A percentile compares a stretch with the other conserved stretches of the same genome.
These are phyloP conservation scores for Synchytrium microbalum DNA, from an alignment of 371 early-diverging fungal genomes.

Conservation along the genomic window DNA sequence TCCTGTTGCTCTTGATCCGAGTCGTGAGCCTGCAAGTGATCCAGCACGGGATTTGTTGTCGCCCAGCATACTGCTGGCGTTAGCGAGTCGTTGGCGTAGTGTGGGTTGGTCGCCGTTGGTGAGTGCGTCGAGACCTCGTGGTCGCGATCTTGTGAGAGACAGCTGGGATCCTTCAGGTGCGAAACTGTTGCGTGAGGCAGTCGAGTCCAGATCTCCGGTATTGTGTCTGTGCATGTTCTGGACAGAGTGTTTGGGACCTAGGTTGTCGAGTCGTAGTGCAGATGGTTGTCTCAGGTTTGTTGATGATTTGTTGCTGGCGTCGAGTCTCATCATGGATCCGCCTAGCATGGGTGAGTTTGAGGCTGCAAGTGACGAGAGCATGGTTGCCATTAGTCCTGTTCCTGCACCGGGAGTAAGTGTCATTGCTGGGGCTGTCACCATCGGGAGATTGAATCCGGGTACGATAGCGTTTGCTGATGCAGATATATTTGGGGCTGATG, in stretches of 20 bases:
- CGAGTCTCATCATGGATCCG: background rate
- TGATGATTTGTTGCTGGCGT: background rate
- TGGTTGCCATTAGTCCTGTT: background rate
- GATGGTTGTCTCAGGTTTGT: too few species aligned
- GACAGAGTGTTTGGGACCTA: background rate
- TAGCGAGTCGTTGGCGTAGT: background rate
- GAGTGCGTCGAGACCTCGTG: background rate
- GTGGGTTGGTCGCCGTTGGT: background rate
- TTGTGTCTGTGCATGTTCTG: background rate
- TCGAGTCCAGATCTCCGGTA: too few species aligned
- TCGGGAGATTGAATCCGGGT: slow-evolving; percentile 2
- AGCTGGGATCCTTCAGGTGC: background rate
- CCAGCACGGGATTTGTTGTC: background rate
- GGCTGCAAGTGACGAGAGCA: background rate
- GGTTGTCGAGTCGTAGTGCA: background rate
- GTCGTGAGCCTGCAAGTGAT: background rate
- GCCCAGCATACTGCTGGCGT: background rate
- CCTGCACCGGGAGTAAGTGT: background rate
- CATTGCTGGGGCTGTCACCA: too few species aligned
- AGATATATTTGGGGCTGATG: background rate
- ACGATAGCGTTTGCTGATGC: slow-evolving; percentile 3
- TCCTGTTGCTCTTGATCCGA: slow-evolving; percentile 11
- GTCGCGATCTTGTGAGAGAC: background rate
- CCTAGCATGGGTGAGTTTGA: background rate
- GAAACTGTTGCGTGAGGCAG: background rate